Percentiles rank a stretch among this genome's conserved stretches.
Conservation (phyloP, 805 yeast species). For the Spathaspora sp. region DNA sequence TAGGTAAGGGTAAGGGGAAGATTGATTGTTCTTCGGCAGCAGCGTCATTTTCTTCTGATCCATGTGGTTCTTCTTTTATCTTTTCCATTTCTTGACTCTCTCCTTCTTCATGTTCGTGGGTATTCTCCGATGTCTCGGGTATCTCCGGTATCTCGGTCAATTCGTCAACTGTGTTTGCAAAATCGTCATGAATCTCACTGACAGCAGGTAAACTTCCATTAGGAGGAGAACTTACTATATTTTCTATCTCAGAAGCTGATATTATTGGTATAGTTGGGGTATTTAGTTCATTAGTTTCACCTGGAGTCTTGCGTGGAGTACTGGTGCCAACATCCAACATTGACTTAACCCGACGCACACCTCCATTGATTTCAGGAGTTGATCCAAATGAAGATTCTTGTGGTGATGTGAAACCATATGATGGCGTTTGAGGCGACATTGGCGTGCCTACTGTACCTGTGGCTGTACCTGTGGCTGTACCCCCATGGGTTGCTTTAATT, state of each 20-base stretch:
- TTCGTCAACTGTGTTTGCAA: slow-evolving; percentile 1
- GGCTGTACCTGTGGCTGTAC: background rate
- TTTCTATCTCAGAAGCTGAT: background rate
- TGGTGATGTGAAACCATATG: background rate
- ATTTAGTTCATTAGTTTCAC: background rate
- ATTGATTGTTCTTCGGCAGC: background rate
- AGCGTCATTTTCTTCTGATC: background rate
- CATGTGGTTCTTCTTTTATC: background rate
- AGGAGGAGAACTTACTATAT: background rate
- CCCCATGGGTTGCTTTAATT: background rate
- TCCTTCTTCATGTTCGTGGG: background rate
- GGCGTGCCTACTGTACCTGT: background rate
- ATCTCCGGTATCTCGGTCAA: background rate
- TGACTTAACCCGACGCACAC: slow-evolving; percentile 20
- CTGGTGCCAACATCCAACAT: slow-evolving; percentile 22
- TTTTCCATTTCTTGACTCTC: background rate
- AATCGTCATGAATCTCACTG: slow-evolving; percentile 4
- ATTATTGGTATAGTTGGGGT: background rate
- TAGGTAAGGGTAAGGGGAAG: background rate
- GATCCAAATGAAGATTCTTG: background rate
- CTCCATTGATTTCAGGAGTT: background rate
- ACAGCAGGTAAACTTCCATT: slow-evolving; percentile 10
- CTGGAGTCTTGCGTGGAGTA: background rate
- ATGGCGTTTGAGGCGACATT: background rate
- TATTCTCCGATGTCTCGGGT: background rate